Conservation (phyloP, 2,329 filamentous ascomycete species). For the Colletotrichum godetiae region DNA sequence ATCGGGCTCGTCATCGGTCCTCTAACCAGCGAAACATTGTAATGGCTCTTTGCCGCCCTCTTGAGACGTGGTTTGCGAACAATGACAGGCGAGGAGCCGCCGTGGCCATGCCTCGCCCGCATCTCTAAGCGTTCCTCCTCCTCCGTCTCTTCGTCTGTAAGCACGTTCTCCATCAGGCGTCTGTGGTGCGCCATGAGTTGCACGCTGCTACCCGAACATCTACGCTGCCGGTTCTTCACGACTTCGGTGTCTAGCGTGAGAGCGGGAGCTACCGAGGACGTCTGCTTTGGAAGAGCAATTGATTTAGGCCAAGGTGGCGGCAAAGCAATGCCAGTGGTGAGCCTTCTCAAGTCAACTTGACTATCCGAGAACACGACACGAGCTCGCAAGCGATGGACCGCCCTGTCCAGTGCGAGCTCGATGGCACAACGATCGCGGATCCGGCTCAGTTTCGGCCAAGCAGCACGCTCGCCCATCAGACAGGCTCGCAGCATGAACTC, state of each 20-base stretch:
- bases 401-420: slow-evolving; percentile 83
- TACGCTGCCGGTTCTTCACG: slow-evolving; percentile 52
- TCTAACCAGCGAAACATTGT: slow-evolving; percentile 37
- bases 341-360: slow-evolving; percentile 68
- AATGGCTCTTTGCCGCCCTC: slow-evolving; percentile 52
- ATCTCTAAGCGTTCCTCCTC: slow-evolving; percentile 58
- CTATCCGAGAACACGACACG: slow-evolving; percentile 76
- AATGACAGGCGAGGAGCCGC: slow-evolving; percentile 39
- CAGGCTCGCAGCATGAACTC: slow-evolving; percentile 89
- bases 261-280: slow-evolving; percentile 36
- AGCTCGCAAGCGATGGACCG: slow-evolving; percentile 75
- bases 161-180: slow-evolving; percentile 49
- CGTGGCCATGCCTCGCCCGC: slow-evolving; percentile 44
- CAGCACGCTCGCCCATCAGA: slow-evolving; percentile 83
- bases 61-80: slow-evolving; percentile 55
- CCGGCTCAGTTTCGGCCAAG: slow-evolving; percentile 89
- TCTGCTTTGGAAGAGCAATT: slow-evolving; percentile 34
- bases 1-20: slow-evolving; percentile 43
- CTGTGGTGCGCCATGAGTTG: slow-evolving; percentile 50
- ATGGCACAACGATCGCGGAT: slow-evolving; percentile 90
- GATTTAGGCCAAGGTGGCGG: slow-evolving; percentile 43
- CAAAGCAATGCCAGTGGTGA: slow-evolving; percentile 47
- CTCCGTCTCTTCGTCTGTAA: slow-evolving; percentile 58
- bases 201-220: slow-evolving; percentile 63
- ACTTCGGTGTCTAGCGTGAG: slow-evolving; percentile 41